Conservation (phyloP, 208 protist species). For the Wallacemonas rigidus region DNA sequence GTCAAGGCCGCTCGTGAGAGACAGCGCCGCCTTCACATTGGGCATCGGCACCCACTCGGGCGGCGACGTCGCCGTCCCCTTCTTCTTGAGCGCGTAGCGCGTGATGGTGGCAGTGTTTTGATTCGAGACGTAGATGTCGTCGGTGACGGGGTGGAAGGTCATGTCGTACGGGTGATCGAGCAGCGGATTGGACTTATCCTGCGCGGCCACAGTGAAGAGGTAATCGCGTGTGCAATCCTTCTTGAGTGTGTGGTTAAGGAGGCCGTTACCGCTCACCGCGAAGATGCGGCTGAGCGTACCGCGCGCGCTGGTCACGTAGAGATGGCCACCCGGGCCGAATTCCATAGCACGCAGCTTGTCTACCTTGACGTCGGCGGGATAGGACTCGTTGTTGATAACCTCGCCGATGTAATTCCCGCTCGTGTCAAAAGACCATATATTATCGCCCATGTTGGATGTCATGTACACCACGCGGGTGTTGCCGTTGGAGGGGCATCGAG, state of each 20-base stretch:
- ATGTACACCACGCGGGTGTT: conserved; percentile 88
- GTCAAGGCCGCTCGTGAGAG: conserved; percentile 11
- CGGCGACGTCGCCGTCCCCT: conserved; percentile 10
- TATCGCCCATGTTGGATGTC: conserved; percentile 87
- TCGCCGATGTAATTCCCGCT: conserved; percentile 74
- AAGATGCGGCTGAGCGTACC: conserved; percentile 88
- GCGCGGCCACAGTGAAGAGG: conserved; percentile 71
- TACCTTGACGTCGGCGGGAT: conserved; percentile 66
- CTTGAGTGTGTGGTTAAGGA: conserved; percentile 76
- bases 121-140: conserved; percentile 82
- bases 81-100: conserved; percentile 45
- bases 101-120: conserved; percentile 88
- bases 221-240: conserved; percentile 78
- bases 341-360: conserved; percentile 85
- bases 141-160: conserved; percentile 67
- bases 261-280: conserved; percentile 86
- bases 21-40: conserved; percentile 47
- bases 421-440: conserved; percentile 89
- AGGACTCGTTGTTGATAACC: conserved; percentile 66
- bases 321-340: conserved; percentile 76
- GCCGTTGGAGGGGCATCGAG: conserved; percentile 79
- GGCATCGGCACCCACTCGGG: conserved; percentile 42
- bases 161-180: conserved; percentile 90
- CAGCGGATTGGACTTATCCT: conserved; percentile 65
- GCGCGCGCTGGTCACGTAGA: conserved; percentile 83